Conservation (phyloP, 352 stramenopile species). For the Phytophthora aleatoria region DNA sequence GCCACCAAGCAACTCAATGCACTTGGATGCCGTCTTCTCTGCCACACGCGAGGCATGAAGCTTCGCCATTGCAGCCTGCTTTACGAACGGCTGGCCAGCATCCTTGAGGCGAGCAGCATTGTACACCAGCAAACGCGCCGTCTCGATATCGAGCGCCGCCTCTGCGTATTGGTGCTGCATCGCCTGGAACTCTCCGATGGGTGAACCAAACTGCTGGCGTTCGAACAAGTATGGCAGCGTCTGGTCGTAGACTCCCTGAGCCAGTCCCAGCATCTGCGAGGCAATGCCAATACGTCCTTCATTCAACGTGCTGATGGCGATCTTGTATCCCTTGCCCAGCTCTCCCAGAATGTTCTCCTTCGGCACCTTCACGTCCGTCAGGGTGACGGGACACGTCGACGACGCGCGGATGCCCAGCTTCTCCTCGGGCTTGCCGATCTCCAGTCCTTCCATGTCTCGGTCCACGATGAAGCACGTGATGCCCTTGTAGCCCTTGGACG, state of each 20-base stretch:
- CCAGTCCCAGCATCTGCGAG: slow-evolving; percentile 97
- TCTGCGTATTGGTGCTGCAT: slow-evolving; percentile 98
- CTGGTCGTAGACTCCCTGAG: slow-evolving; percentile 95
- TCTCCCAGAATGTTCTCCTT: slow-evolving; percentile 94
- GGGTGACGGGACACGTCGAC: slow-evolving; percentile 94
- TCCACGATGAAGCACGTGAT: slow-evolving; percentile 99
- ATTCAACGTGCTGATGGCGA: slow-evolving; percentile 98
- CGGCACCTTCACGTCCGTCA: slow-evolving; percentile 96
- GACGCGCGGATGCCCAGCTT: slow-evolving; percentile 97
- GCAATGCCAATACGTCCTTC: slow-evolving; percentile 96
- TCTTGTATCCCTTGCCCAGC: slow-evolving; percentile 95
- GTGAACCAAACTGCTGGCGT: slow-evolving; percentile 94
- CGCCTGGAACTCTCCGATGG: slow-evolving; percentile 94
- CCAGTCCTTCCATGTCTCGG: slow-evolving; percentile 90
- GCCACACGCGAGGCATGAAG: slow-evolving; percentile 95
- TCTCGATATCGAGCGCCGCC: slow-evolving; percentile 95
- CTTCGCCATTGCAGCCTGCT: slow-evolving; percentile 97
- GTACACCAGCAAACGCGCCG: slow-evolving; percentile 92
- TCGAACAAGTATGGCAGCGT: slow-evolving; percentile 97
- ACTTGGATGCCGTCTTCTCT: slow-evolving; percentile 95
- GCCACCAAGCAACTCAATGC: slow-evolving; percentile 95
- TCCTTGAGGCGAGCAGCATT: slow-evolving; percentile 96
- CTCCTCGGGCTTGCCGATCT: slow-evolving; percentile 95
- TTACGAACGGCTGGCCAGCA: slow-evolving; percentile 93
- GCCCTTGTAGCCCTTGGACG: slow-evolving; percentile 94